phyloP scores from a whole-genome alignment of 2,329 filamentous ascomycete species.

The Colletotrichum cereale region DNA sequence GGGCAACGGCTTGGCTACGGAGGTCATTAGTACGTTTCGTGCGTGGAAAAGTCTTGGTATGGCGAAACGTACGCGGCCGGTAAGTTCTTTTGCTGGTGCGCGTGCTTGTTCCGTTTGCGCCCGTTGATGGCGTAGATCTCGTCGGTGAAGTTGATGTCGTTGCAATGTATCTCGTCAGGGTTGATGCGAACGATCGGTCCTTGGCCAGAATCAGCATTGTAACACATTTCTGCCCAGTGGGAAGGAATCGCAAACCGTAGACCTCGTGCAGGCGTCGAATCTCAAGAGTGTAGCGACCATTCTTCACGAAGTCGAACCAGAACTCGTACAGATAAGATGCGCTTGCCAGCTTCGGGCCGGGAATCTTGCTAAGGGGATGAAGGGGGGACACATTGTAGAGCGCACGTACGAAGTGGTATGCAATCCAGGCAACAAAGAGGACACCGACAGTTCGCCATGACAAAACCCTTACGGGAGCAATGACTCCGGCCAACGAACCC shows the following conservation, averaged over 20 bases:
- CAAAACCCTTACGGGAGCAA: not conserved
- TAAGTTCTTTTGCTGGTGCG: slow-evolving; percentile 11
- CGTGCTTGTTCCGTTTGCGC: slow-evolving; percentile 21
- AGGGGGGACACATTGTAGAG: slow-evolving; percentile 52
- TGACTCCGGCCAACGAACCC: not conserved
- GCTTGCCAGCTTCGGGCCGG: slow-evolving; percentile 43
- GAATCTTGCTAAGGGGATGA: slow-evolving; percentile 41
- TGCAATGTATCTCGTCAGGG: slow-evolving; percentile 54
- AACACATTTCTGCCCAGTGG: accelerated
- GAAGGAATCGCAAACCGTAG: slow-evolving; percentile 43
- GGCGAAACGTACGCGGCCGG: not conserved
- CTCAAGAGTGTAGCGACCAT: slow-evolving; percentile 40
- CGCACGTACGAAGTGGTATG: not conserved
- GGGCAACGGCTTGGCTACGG: not conserved
- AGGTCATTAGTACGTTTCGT: not conserved
- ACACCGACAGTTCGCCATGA: not conserved
- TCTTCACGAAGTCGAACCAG: slow-evolving; percentile 43
- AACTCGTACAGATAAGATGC: slow-evolving; percentile 41
- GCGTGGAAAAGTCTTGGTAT: too few relatives aligned
- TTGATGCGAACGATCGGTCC: slow-evolving; percentile 55
- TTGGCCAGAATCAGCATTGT: slow-evolving; percentile 19
- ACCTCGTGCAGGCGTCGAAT: slow-evolving; percentile 45
- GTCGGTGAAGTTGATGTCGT: slow-evolving; percentile 50
- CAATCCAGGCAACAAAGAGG: not conserved
- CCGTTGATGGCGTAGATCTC: slow-evolving; percentile 50